Percentiles rank a stretch among this genome's conserved stretches.
These are phyloP conservation scores for Dalbergia oliveri DNA, from an alignment of 306 rosid genomes.

Conservation along the genomic window DNA sequence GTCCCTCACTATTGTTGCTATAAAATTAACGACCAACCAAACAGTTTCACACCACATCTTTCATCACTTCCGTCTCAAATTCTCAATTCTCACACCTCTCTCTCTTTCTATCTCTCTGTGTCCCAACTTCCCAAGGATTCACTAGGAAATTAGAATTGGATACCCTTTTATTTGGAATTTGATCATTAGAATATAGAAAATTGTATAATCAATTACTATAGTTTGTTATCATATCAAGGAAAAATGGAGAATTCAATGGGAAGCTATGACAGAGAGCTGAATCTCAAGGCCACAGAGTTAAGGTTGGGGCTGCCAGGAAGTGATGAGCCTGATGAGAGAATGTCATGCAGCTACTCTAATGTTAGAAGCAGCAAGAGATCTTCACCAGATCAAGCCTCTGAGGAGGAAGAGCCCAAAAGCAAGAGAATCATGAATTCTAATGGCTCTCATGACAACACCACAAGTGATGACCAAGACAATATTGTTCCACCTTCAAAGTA, in stretches of 20 bases:
- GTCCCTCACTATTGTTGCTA: constrained; percentile 50
- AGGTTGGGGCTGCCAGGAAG: constrained; percentile 69
- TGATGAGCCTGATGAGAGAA: not conserved
- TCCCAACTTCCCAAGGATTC: constrained; percentile 19
- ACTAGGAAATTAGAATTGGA: not conserved
- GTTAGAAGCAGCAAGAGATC: constrained; percentile 56
- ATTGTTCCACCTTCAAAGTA: constrained; percentile 59
- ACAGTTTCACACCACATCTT: constrained; percentile 32
- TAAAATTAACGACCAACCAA: constrained; percentile 46
- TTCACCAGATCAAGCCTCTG: constrained; percentile 34
- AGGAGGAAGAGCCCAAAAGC: constrained; percentile 44
- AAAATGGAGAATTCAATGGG: constrained; percentile 41
- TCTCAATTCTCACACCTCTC: constrained; percentile 16
- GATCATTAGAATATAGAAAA: not conserved
- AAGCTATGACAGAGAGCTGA: constrained; percentile 23
- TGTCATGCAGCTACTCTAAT: not conserved
- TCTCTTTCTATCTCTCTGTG: not conserved
- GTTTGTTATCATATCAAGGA: not conserved
- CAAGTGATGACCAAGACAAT: constrained; percentile 4
- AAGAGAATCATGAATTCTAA: constrained; percentile 18
- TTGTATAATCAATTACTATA: not conserved
- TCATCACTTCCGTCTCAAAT: not conserved
- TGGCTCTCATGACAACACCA: not conserved
- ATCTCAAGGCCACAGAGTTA: constrained; percentile 60
- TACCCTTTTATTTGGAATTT: not conserved